Base-by-base conservation (phyloP, 1,284 basidiomycete species). In the Malassezia sp. region DNA sequence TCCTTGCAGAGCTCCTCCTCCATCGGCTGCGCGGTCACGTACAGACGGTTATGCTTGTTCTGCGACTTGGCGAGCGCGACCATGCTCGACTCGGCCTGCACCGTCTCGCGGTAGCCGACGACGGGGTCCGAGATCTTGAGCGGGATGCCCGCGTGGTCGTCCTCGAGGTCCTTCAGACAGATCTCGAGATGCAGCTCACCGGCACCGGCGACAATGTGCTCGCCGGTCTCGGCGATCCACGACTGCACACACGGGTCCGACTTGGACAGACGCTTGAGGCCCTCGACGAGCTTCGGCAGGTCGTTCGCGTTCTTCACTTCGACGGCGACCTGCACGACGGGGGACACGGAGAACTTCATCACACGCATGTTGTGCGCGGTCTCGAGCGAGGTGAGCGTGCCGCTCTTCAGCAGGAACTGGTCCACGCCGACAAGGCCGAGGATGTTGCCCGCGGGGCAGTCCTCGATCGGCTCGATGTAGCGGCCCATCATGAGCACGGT, bases 401-500 rank as follows among this genome's bases (percentile, higher is more conserved):
- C 91, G 63, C 82, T 67, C 67, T 97, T 97, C 75, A 97, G 84
- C 77, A 99, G 77, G 85, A 96, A 99, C 77, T 97, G 93, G 77
- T 99, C 93, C 70, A 97, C 85, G 79, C 93, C 93, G 75, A 97
- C 91, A 71, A 99, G 85, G 81, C 93, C 93, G 61, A 90, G 76
- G 68, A 97, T 96, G 80, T 97, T 99, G 72, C 93, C 93, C 59
- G 90, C 83, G 36, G 91, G 93, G 76, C 91, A 96, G 61, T 97
- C 93, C 77, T 97, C 93, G 64, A 97, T 93, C 57, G 93, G 86
- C 75, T 97, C 91, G 71, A 96, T 84, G 74, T 85, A 84, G 74
- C 93, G 87, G 75, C 93, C 93, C 93, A 97, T 97, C 93, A 97
- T 97, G 73, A 99, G 80, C 49, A 97, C 86, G 49, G 93, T 97